phyloP scores from a whole-genome alignment of 2,329 filamentous ascomycete genomes.

The Penicillium capsulatum region DNA sequence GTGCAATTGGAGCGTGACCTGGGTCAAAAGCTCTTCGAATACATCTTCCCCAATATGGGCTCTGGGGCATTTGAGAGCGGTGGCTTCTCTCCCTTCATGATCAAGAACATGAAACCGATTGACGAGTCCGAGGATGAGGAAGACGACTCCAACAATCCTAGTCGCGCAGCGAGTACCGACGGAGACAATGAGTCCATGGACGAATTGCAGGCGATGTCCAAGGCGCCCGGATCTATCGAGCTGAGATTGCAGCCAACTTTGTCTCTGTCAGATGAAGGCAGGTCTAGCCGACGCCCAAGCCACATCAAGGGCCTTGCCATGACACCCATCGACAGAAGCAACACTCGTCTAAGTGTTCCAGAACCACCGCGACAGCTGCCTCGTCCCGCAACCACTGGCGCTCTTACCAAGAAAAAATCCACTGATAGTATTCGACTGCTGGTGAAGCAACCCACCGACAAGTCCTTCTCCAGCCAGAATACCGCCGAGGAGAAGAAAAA shows the following conservation, averaged over 20 bases:
- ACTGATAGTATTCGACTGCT: conserved; percentile 40
- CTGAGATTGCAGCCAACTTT: conserved; percentile 79
- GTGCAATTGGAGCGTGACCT: conserved; percentile 91
- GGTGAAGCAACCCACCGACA: conserved; percentile 35
- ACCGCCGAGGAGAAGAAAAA: conserved; percentile 48
- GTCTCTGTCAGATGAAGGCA: conserved; percentile 47
- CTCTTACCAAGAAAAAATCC: conserved; percentile 40
- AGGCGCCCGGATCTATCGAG: conserved; percentile 70
- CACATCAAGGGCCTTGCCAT: conserved; percentile 33
- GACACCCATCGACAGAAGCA: conserved; percentile 33
- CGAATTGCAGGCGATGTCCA: conserved; percentile 52
- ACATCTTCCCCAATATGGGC: conserved; percentile 86
- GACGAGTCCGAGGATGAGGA: conserved; percentile 41
- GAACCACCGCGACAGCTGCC: conserved; percentile 26
- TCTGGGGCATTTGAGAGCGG: conserved; percentile 48
- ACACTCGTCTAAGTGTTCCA: conserved; percentile 18
- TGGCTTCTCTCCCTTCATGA: conserved; percentile 50
- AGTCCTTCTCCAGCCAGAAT: conserved; percentile 32
- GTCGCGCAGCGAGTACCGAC: conserved; percentile 36
- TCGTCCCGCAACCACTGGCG: conserved; percentile 29
- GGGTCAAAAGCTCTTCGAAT: conserved; percentile 90
- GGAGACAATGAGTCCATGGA: conserved; percentile 37
- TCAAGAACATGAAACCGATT: conserved; percentile 50
- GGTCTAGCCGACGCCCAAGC: conserved; percentile 30
- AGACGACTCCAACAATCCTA: conserved; percentile 11